Evolutionary conservation across 257 asterid species (phyloP).

Genomic region (Lithospermum erythrorhizon): DNA sequence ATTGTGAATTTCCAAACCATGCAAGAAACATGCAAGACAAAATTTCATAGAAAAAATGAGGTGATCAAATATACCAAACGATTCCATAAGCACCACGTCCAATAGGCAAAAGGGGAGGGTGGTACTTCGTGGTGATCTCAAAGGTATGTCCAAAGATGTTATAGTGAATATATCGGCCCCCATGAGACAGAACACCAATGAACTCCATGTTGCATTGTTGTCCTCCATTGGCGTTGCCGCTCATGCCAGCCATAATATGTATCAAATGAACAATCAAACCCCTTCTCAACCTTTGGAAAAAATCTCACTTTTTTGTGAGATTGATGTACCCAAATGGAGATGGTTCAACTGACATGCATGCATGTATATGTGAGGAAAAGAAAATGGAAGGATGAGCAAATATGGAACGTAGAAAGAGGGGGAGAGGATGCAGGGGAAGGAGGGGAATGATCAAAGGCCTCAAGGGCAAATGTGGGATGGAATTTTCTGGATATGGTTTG

Average conservation of each 20-base stretch:
- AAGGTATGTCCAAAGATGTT: slow-evolving; percentile 63
- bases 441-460: not conserved
- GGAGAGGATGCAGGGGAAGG: not conserved
- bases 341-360: not conserved
- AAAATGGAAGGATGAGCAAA: not conserved
- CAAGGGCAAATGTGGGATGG: not conserved
- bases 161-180: slow-evolving; percentile 65
- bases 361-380: too few species aligned
- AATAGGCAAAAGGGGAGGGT: slow-evolving; percentile 85
- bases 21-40: too few species aligned
- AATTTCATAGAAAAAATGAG: too few species aligned
- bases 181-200: slow-evolving; percentile 58
- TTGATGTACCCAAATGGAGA: not conserved
- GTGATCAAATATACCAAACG: slow-evolving; percentile 47
- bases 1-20: too few species aligned
- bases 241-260: slow-evolving; percentile 35
- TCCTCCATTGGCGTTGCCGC: slow-evolving; percentile 27
- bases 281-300: not conserved
- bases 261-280: not conserved
- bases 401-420: not conserved
- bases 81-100: slow-evolving; percentile 99
- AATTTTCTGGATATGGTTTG: too few species aligned
- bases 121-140: slow-evolving; percentile 69
- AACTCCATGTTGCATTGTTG: slow-evolving; percentile 62
- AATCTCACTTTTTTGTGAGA: not conserved